phyloP scores from a whole-genome alignment of 352 stramenopile genomes.

The Phytophthora litchii region DNA sequence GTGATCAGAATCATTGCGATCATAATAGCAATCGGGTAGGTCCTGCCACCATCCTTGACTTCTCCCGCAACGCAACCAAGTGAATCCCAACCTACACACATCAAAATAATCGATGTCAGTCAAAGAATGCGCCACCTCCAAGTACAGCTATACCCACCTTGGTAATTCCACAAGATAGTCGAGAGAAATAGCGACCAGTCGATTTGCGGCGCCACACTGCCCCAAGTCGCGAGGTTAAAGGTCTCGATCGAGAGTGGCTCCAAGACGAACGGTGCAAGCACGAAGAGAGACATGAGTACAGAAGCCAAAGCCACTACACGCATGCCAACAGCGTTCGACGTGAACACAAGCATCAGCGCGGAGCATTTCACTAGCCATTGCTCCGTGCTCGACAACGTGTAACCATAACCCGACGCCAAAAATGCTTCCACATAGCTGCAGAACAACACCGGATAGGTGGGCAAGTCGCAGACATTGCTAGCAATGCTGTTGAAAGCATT shows the following conservation, averaged over 20 bases:
- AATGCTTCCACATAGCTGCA: conserved; percentile 88
- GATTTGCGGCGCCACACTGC: conserved; percentile 65
- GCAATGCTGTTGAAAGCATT: conserved; percentile 88
- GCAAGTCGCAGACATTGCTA: conserved; percentile 86
- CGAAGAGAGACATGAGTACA: conserved; percentile 83
- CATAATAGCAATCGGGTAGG: conserved; percentile 84
- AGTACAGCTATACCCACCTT: conserved; percentile 42
- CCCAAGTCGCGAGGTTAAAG: conserved; percentile 80
- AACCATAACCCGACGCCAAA: conserved; percentile 59
- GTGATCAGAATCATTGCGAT: conserved; percentile 86
- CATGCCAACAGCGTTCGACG: conserved; percentile 77
- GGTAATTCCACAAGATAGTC: conserved; percentile 88
- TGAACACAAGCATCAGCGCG: conserved; percentile 75
- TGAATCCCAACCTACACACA: conserved; percentile 68
- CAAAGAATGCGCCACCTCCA: not conserved
- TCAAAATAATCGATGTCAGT: not conserved
- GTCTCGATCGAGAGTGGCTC: conserved; percentile 75
- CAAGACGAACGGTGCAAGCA: conserved; percentile 80
- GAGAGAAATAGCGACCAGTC: conserved; percentile 89
- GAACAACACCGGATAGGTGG: conserved; percentile 85
- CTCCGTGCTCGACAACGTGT: conserved; percentile 55
- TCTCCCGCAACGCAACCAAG: conserved; percentile 85
- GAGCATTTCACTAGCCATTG: conserved; percentile 76
- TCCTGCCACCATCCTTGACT: conserved; percentile 79
- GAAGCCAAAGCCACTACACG: conserved; percentile 74